phyloP scores from a whole-genome alignment of 2,329 filamentous ascomycete genomes.

The Pseudohalonectria lignicola region DNA sequence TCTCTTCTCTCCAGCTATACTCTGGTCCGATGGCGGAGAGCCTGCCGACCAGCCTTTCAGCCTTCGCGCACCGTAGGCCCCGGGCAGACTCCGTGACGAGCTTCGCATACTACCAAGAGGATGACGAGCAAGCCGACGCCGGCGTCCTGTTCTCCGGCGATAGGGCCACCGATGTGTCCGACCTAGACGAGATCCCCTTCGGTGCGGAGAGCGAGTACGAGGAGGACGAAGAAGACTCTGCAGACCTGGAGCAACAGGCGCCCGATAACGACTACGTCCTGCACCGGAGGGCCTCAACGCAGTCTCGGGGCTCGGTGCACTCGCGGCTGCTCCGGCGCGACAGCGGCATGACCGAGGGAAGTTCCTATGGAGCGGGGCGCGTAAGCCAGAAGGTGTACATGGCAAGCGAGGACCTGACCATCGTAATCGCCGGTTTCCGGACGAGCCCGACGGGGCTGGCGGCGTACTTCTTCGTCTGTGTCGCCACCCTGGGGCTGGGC shows the following conservation, averaged over 20 bases:
- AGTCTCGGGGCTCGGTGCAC: constrained; percentile 44
- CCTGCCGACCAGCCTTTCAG: constrained; percentile 86
- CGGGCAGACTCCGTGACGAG: constrained; percentile 78
- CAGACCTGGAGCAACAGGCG: constrained; percentile 20
- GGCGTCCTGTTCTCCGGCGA: constrained; percentile 18
- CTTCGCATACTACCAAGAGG: constrained; percentile 80
- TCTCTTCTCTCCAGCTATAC: constrained; percentile 55
- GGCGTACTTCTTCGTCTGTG: constrained; percentile 59
- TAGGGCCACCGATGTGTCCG: constrained; percentile 14
- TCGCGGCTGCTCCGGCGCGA: constrained; percentile 60
- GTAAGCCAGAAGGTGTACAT: constrained; percentile 88
- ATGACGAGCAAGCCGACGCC: constrained; percentile 33
- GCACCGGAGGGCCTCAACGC: constrained; percentile 51
- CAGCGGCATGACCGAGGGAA: constrained; percentile 58
- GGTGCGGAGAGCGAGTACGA: constrained; percentile 19
- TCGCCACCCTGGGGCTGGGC: constrained; percentile 62
- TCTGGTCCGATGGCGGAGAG: constrained; percentile 91
- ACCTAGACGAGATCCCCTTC: constrained; percentile 28
- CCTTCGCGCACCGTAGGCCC: constrained; percentile 73
- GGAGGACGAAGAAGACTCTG: constrained; percentile 25
- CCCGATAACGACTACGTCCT: constrained; percentile 34
- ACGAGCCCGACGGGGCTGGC: constrained; percentile 62
- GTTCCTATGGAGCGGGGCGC: constrained; percentile 50
- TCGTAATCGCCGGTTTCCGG: constrained; percentile 83
- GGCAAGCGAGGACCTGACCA: constrained; percentile 83